phyloP scores from a whole-genome alignment of 2,329 filamentous ascomycete species.

The Fusarium sp. region DNA sequence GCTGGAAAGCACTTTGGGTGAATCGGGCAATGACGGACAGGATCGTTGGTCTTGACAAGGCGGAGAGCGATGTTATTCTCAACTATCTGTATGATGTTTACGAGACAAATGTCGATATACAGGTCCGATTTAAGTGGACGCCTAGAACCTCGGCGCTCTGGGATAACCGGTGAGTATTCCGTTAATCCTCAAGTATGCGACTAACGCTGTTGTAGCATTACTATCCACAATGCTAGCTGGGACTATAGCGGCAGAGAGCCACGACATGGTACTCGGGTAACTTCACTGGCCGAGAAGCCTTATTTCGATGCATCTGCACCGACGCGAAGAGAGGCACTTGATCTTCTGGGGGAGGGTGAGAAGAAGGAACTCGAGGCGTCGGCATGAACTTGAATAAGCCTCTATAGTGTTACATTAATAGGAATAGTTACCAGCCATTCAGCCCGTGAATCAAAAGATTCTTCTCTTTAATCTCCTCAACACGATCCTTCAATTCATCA shows the following conservation, averaged over 20 bases:
- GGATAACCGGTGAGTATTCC: constrained; percentile 69
- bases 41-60: constrained; percentile 76
- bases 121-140: constrained; percentile 78
- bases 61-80: constrained; percentile 75
- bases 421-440: neutral
- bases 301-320: constrained; percentile 73
- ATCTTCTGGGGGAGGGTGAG: constrained; percentile 69
- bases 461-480: neutral
- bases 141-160: constrained; percentile 74
- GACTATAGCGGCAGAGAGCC: constrained; percentile 76
- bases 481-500: neutral
- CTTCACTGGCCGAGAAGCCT: constrained; percentile 76
- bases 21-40: constrained; percentile 75
- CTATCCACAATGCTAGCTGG: constrained; percentile 80
- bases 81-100: constrained; percentile 75
- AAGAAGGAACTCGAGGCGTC: constrained; percentile 44
- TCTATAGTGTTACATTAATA: no score
- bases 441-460: constrained; percentile 1
- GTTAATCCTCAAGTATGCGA: neutral
- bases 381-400: neutral
- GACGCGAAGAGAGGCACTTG: constrained; percentile 73
- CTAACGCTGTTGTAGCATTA: constrained; percentile 60
- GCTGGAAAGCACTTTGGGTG: constrained; percentile 79
- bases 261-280: constrained; percentile 78
- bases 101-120: constrained; percentile 76